A percentile compares a stretch with the other conserved stretches of the same genome.
These are phyloP conservation scores for Melastoma malabathricum DNA, from an alignment of 345 rosid genomes.

Conservation along the genomic window DNA sequence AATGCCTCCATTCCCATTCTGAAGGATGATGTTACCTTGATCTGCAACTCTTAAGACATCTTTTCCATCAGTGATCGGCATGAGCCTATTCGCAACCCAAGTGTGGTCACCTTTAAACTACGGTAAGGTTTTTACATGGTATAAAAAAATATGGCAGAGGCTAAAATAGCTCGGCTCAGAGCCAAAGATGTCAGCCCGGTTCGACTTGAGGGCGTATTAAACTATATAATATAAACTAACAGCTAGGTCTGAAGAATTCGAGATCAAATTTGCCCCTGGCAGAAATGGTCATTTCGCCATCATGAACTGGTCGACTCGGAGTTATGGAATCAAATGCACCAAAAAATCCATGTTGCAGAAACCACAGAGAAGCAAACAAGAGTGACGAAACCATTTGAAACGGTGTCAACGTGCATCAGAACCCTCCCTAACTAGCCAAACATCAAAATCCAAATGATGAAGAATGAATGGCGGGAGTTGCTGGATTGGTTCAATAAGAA, in stretches of 20 bases:
- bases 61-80: constrained; percentile 1
- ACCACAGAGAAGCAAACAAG: too few relatives aligned
- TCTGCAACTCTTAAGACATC: constrained; percentile 4
- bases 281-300: constrained; percentile 14
- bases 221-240: constrained; percentile 11
- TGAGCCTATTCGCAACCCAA: constrained; percentile 16
- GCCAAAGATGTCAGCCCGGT: constrained; percentile 9
- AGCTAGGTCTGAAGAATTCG: constrained; percentile 16
- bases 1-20: neutral
- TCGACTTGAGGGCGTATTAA: constrained; percentile 14
- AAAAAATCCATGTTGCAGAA: too few relatives aligned
- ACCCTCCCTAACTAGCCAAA: too few relatives aligned
- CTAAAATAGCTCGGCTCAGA: constrained; percentile 2
- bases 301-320: constrained; percentile 7
- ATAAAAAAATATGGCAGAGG: too few relatives aligned
- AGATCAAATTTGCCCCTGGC: constrained; percentile 12
- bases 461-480: too few relatives aligned
- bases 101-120: too few relatives aligned
- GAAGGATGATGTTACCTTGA: constrained; percentile 1
- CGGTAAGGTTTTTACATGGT: too few relatives aligned
- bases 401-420: too few relatives aligned
- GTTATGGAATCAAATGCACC: constrained; percentile 8
- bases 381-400: too few relatives aligned
- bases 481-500: too few relatives aligned
- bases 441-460: too few relatives aligned